A percentile compares a stretch with the other conserved stretches of the same genome.
Conservation (phyloP, 2,329 filamentous ascomycete genomes). For the Sclerotinia sclerotiorum region DNA sequence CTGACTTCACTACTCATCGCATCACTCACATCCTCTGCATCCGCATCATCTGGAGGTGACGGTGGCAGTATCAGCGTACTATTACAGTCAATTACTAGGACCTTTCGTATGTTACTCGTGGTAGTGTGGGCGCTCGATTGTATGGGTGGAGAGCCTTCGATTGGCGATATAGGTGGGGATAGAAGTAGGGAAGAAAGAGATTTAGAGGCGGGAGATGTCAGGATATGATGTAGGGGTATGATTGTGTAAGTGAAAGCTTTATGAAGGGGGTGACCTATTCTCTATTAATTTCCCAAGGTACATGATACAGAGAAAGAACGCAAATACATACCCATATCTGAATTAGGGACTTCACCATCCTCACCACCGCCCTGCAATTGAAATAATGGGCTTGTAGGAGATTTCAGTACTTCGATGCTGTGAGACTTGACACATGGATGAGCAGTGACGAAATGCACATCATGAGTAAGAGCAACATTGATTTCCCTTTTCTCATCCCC, state of each 20-base stretch:
- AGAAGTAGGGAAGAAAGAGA: slow-evolving; percentile 32
- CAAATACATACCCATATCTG: slow-evolving; percentile 13
- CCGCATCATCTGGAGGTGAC: slow-evolving; percentile 8
- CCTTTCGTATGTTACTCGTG: slow-evolving; percentile 42
- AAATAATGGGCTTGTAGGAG: slow-evolving; percentile 59
- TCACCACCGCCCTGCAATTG: slow-evolving; percentile 48
- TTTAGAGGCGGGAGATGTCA: slow-evolving; percentile 38
- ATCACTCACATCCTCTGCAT: background rate
- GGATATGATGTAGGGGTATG: slow-evolving; percentile 58
- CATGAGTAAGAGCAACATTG: slow-evolving; percentile 50
- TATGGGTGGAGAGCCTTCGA: slow-evolving; percentile 26
- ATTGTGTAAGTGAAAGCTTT: slow-evolving; percentile 61
- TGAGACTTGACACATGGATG: slow-evolving; percentile 62
- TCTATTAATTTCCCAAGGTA: slow-evolving; percentile 4
- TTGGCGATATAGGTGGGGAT: slow-evolving; percentile 36
- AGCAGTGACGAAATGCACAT: slow-evolving; percentile 65
- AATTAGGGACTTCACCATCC: slow-evolving; percentile 11
- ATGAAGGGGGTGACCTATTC: slow-evolving; percentile 60
- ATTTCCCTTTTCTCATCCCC: slow-evolving; percentile 33
- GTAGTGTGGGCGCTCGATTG: slow-evolving; percentile 41
- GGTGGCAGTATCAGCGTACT: slow-evolving; percentile 35
- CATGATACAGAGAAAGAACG: background rate
- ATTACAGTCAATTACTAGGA: slow-evolving; percentile 63
- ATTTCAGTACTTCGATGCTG: slow-evolving; percentile 58
- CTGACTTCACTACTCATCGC: background rate